A percentile compares a stretch with the other conserved stretches of the same genome.
Conservation (phyloP, 169 alveolate genomes). For the Nephromyces sp. region DNA sequence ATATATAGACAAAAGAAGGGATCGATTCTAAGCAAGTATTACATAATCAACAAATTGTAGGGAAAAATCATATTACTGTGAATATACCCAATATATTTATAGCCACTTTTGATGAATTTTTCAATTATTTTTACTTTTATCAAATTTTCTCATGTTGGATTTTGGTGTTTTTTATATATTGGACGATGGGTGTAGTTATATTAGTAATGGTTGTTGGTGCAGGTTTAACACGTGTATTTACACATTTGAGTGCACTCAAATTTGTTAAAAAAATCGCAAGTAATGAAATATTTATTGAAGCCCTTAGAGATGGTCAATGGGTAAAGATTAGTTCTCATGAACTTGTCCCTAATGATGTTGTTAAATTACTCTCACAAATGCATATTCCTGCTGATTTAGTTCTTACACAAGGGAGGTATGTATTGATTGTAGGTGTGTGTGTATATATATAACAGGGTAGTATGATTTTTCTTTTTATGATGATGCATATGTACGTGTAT, state of each 20-base stretch:
- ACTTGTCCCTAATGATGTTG: constrained; percentile 51
- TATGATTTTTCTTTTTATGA: no score
- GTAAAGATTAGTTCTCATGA: not conserved
- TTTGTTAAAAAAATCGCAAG: not conserved
- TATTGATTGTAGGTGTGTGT: no score
- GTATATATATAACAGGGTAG: no score
- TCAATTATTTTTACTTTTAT: not conserved
- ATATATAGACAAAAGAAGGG: no score
- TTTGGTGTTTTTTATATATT: not conserved
- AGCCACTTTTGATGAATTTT: not conserved
- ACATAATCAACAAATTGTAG: no score
- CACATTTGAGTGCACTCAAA: not conserved
- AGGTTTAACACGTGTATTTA: not conserved
- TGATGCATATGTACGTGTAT: no score
- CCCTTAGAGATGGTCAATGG: not conserved
- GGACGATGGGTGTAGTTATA: not conserved
- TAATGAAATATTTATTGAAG: not conserved
- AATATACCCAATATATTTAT: not conserved
- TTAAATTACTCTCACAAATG: constrained; percentile 46
- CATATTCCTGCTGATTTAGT: constrained; percentile 70
- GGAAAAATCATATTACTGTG: not conserved
- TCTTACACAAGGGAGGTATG: constrained; percentile 60
- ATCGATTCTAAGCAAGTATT: no score
- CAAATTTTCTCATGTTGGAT: not conserved
- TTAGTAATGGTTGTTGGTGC: not conserved